Evolutionary conservation across 768 basidiomycete genomes (phyloP).

Genomic region (Boletus pseudo-olivaceus): DNA sequence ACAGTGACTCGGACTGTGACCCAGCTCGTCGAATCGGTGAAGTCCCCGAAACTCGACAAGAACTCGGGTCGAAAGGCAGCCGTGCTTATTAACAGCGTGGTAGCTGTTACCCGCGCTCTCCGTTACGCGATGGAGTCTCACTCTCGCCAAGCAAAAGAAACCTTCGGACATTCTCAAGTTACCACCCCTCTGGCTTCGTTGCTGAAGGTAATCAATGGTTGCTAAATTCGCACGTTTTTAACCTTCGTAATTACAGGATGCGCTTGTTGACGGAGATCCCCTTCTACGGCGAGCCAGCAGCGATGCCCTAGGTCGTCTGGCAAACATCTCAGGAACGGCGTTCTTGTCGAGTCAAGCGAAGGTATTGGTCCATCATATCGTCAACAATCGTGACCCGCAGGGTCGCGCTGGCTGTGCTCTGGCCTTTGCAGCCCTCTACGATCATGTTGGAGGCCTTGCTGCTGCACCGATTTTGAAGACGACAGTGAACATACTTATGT

Average conservation of each 20-base stretch:
- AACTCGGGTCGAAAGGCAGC: constrained; percentile 87
- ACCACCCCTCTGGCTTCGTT: constrained; percentile 62
- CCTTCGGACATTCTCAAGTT: constrained; percentile 62
- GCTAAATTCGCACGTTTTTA: constrained; percentile 7
- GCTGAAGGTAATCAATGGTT: constrained; percentile 60
- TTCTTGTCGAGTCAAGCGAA: constrained; percentile 89
- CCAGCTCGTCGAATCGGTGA: constrained; percentile 59
- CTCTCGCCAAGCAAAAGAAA: constrained; percentile 59
- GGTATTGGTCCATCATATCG: constrained; percentile 87
- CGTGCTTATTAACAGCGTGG: constrained; percentile 72
- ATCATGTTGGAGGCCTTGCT: constrained; percentile 88
- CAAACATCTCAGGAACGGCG: constrained; percentile 74
- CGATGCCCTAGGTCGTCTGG: constrained; percentile 85
- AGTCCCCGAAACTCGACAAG: constrained; percentile 78
- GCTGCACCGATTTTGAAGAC: constrained; percentile 94
- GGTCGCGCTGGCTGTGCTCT: constrained; percentile 91
- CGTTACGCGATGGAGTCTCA: constrained; percentile 50
- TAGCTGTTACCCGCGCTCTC: constrained; percentile 70
- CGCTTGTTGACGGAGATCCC: constrained; percentile 75
- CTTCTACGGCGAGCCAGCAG: constrained; percentile 76
- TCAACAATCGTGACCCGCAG: constrained; percentile 90
- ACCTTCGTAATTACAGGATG: constrained; percentile 47
- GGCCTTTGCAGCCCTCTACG: constrained; percentile 89
- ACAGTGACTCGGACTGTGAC: constrained; percentile 53
- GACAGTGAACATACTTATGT: constrained; percentile 92